These are phyloP conservation scores for Diaporthe ilicicola DNA, from an alignment of 2,329 filamentous ascomycete species.

Conservation along the genomic window DNA sequence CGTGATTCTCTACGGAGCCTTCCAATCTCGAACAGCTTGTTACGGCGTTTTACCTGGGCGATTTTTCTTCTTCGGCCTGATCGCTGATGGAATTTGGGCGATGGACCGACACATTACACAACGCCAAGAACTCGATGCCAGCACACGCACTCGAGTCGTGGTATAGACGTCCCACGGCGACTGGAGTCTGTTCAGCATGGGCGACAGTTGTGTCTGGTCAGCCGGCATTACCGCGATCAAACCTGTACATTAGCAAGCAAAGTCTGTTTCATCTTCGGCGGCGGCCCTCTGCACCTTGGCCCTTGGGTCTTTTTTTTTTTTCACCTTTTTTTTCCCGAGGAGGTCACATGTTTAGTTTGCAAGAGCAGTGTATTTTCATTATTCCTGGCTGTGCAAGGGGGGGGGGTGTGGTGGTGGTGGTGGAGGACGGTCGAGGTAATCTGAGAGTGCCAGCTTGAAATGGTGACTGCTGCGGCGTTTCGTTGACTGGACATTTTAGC, in stretches of 20 bases:
- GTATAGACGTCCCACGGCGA: no score
- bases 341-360: background rate
- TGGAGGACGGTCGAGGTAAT: background rate
- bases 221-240: background rate
- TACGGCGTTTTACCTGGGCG: background rate
- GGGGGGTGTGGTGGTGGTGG: no score
- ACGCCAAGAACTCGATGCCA: background rate
- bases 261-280: background rate
- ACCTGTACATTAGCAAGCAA: slow-evolving; percentile 17
- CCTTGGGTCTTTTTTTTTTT: no score
- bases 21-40: background rate
- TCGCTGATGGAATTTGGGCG: background rate
- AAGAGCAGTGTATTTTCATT: background rate
- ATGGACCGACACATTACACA: background rate
- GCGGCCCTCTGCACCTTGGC: slow-evolving; percentile 3
- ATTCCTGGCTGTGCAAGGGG: background rate
- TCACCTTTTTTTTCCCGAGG: no score
- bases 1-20: background rate
- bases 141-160: background rate
- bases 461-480: background rate
- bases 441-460: background rate
- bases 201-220: background rate
- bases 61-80: background rate
- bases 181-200: background rate
- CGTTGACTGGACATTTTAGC: background rate